A percentile compares a stretch with the other conserved stretches of the same genome.
Conservation (phyloP, 2,329 filamentous ascomycete species). For the Dactylellina parvicollis region DNA sequence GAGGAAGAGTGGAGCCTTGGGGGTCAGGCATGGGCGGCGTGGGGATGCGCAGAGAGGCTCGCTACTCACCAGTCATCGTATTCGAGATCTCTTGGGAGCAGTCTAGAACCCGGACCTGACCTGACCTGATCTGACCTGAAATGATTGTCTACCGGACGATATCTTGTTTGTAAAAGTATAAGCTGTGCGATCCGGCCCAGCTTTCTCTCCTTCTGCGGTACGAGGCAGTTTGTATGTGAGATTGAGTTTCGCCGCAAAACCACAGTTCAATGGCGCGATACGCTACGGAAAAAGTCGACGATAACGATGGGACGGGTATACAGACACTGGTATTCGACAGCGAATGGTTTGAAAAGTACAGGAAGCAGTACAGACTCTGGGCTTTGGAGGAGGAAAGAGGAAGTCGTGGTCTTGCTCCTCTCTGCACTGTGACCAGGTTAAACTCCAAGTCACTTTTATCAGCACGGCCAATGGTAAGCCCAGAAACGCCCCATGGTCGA, state of each 20-base stretch:
- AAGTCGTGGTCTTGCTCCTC: background rate
- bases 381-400: background rate
- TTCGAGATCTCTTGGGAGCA: background rate
- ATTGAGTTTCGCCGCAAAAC: no score
- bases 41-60: constrained; percentile 24
- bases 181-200: background rate
- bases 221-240: no score
- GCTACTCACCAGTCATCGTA: constrained; percentile 34
- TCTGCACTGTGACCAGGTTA: background rate
- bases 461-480: constrained; percentile 30
- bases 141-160: no score
- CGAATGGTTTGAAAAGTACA: background rate
- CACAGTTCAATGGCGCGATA: background rate
- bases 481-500: constrained; percentile 9
- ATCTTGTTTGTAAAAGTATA: background rate
- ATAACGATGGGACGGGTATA: background rate
- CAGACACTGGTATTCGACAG: background rate
- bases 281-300: background rate
- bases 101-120: constrained; percentile 12
- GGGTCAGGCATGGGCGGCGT: constrained; percentile 14
- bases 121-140: no score
- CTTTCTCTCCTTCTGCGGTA: background rate
- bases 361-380: background rate
- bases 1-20: constrained; percentile 6
- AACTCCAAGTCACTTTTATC: constrained; percentile 20